Conservation (phyloP, 2,329 filamentous ascomycete species). For the Emericellopsis cladophorae region DNA sequence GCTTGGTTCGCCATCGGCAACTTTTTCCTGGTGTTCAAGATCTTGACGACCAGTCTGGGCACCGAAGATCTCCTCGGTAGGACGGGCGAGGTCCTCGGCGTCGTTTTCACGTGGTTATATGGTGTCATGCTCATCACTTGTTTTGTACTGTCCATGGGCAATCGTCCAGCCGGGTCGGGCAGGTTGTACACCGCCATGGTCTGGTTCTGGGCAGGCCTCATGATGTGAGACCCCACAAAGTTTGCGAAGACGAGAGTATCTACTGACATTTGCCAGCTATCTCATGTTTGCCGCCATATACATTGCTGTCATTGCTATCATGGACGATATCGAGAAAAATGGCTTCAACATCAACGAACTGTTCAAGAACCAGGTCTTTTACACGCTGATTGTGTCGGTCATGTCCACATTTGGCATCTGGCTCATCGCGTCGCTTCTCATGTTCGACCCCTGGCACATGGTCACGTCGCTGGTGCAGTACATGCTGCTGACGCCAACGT, state of each 20-base stretch:
- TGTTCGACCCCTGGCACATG: slow-evolving; percentile 99
- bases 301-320: slow-evolving; percentile 80
- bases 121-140: slow-evolving; percentile 84
- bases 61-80: slow-evolving; percentile 56
- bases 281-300: slow-evolving; percentile 90
- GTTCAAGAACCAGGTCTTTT: slow-evolving; percentile 81
- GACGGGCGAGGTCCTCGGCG: slow-evolving; percentile 66
- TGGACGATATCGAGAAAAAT: slow-evolving; percentile 49
- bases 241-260: neutral
- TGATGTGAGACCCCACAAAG: slow-evolving; percentile 51
- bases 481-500: slow-evolving; percentile 85
- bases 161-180: slow-evolving; percentile 86
- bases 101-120: slow-evolving; percentile 94
- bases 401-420: slow-evolving; percentile 88
- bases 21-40: slow-evolving; percentile 98
- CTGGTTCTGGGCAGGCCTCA: slow-evolving; percentile 95
- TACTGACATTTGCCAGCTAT: slow-evolving; percentile 38
- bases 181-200: slow-evolving; percentile 94
- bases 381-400: slow-evolving; percentile 85
- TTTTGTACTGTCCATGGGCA: slow-evolving; percentile 89
- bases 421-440: slow-evolving; percentile 80
- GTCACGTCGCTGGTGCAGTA: slow-evolving; percentile 93
- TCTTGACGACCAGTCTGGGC: slow-evolving; percentile 79
- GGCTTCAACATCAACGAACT: slow-evolving; percentile 60
- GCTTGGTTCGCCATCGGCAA: slow-evolving; percentile 98